phyloP scores from a whole-genome alignment of 148 eudicot species.

The Limonium bicolor region DNA sequence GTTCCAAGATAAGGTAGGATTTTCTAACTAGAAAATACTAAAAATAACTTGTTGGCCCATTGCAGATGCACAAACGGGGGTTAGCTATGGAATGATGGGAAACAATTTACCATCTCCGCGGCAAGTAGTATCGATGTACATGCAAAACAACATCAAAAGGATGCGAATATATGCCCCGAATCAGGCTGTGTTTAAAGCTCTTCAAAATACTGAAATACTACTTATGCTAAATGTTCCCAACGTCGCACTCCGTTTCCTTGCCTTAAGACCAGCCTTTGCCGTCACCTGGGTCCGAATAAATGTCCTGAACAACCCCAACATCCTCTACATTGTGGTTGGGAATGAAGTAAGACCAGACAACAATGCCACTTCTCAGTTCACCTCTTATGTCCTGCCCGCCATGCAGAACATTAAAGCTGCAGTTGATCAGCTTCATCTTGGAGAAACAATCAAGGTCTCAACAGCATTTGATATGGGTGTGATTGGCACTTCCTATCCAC shows the following conservation, averaged over 20 bases:
- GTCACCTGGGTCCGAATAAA: constrained; percentile 22
- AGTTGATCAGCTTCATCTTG: too few relatives aligned
- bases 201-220: constrained; percentile 18
- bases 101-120: constrained; percentile 15
- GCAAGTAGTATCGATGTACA: constrained; percentile 14
- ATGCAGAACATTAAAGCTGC: too few relatives aligned
- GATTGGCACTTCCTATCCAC: too few relatives aligned
- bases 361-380: too few relatives aligned
- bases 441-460: too few relatives aligned
- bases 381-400: too few relatives aligned
- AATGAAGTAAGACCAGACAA: constrained; percentile 18
- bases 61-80: constrained; percentile 24
- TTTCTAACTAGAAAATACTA: too few relatives aligned
- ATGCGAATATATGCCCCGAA: constrained; percentile 25
- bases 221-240: constrained; percentile 19
- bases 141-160: constrained; percentile 10
- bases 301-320: constrained; percentile 11
- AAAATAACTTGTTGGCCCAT: too few relatives aligned
- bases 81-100: constrained; percentile 18
- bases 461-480: too few relatives aligned
- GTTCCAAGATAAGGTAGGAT: too few relatives aligned
- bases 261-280: constrained; percentile 6
- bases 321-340: constrained; percentile 24
- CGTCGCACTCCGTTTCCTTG: not conserved
- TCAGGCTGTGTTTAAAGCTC: constrained; percentile 13